These are phyloP conservation scores for Ophiostoma pallidulum DNA, from an alignment of 2,329 filamentous ascomycete species.

Conservation along the genomic window DNA sequence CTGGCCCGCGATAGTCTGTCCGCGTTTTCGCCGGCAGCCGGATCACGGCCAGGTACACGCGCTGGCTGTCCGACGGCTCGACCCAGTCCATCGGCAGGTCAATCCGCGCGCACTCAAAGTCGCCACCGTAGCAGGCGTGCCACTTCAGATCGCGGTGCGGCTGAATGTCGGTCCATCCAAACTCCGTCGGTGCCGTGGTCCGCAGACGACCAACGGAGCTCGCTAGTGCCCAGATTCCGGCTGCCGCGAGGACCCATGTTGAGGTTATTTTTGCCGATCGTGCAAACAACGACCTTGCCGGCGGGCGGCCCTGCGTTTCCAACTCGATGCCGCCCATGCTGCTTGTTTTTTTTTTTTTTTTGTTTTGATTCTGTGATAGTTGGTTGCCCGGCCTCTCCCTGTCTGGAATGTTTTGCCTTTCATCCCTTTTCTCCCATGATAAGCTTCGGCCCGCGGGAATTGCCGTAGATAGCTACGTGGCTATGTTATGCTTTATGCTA, in stretches of 20 bases:
- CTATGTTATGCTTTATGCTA: too few species aligned
- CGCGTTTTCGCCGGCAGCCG: slow-evolving; percentile 24
- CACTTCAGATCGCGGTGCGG: slow-evolving; percentile 17
- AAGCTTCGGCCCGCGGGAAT: too few species aligned
- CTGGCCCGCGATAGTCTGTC: slow-evolving; percentile 23
- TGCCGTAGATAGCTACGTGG: too few species aligned
- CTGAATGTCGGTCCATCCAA: slow-evolving; percentile 1
- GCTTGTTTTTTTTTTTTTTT: too few species aligned
- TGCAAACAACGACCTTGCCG: too few species aligned
- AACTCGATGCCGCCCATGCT: too few species aligned
- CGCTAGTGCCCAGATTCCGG: not conserved
- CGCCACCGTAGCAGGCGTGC: slow-evolving; percentile 26
- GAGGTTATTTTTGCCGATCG: too few species aligned
- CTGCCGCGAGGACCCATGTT: not conserved
- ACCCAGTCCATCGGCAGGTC: slow-evolving; percentile 33
- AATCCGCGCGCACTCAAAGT: slow-evolving; percentile 28
- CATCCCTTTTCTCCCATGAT: too few species aligned
- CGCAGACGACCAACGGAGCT: not conserved
- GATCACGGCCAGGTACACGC: slow-evolving; percentile 27
- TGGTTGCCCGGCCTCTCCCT: too few species aligned
- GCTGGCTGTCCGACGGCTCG: slow-evolving; percentile 24
- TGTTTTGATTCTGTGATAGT: too few species aligned
- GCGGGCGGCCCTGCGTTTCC: too few species aligned
- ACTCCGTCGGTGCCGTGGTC: not conserved
- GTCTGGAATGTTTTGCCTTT: too few species aligned